Conservation (phyloP, 305 asterid genomes). For the Plantago rigida region DNA sequence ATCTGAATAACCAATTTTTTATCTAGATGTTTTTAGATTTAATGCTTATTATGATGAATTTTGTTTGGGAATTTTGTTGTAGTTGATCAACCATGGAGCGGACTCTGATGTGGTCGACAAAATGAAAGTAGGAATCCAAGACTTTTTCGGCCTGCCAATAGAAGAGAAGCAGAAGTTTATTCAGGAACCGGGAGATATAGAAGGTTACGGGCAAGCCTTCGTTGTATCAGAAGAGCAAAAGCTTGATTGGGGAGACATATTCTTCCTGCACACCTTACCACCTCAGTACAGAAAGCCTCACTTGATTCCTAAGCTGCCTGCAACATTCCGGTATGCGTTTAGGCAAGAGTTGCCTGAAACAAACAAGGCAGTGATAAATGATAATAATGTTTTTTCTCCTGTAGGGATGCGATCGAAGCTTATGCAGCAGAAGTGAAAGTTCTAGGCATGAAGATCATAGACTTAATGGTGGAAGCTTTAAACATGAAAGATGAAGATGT, state of each 20-base stretch:
- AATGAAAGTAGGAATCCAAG: slow-evolving; percentile 32
- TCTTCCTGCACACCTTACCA: slow-evolving; percentile 29
- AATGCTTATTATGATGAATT: background rate
- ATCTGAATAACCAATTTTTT: background rate
- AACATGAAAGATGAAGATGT: slow-evolving; percentile 34
- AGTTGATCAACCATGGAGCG: slow-evolving; percentile 54
- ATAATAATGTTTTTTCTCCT: slow-evolving; percentile 5
- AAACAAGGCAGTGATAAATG: background rate
- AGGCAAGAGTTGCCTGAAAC: background rate
- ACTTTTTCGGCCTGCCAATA: slow-evolving; percentile 34
- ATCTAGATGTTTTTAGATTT: too few relatives aligned
- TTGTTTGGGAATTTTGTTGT: background rate
- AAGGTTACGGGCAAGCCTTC: slow-evolving; percentile 51
- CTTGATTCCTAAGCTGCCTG: slow-evolving; percentile 35
- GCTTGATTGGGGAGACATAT: slow-evolving; percentile 51
- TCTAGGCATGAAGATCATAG: slow-evolving; percentile 30
- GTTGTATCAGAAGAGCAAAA: slow-evolving; percentile 46
- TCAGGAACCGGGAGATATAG: slow-evolving; percentile 28
- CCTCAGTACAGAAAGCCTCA: slow-evolving; percentile 31
- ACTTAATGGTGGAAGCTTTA: slow-evolving; percentile 34
- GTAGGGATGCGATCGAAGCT: slow-evolving; percentile 32
- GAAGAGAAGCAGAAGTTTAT: slow-evolving; percentile 33
- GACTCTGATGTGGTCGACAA: slow-evolving; percentile 25
- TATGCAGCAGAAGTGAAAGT: slow-evolving; percentile 33
- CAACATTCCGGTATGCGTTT: slow-evolving; percentile 28